A percentile compares a stretch with the other conserved stretches of the same genome.
Conservation (phyloP, 2,329 filamentous ascomycete species). For the Penicillium sp. region DNA sequence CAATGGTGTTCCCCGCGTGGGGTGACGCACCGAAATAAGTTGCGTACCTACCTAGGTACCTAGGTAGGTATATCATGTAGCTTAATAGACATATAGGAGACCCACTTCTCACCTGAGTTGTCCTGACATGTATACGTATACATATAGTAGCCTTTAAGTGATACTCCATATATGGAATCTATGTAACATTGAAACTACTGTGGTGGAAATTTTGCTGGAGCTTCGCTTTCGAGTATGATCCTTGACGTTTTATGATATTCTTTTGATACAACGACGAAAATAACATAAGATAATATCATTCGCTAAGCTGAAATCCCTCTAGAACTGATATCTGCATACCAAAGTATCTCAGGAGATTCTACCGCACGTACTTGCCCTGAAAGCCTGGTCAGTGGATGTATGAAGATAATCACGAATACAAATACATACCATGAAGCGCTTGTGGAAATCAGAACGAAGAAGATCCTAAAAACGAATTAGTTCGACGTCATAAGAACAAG, state of each 20-base stretch:
- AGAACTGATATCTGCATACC: background rate
- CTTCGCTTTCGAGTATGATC: background rate
- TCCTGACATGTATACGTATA: background rate
- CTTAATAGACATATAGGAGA: background rate
- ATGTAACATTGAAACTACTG: background rate
- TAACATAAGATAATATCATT: background rate
- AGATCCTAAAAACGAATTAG: slow-evolving; percentile 54
- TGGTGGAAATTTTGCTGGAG: background rate
- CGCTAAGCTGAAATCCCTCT: background rate
- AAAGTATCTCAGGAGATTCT: background rate
- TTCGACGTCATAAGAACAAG: slow-evolving; percentile 7
- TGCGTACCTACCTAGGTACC: too few species aligned
- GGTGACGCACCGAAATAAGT: slow-evolving; percentile 33
- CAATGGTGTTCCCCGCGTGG: slow-evolving; percentile 49
- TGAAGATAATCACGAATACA: background rate
- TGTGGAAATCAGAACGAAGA: slow-evolving; percentile 91
- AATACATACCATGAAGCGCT: slow-evolving; percentile 71
- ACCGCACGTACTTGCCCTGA: slow-evolving; percentile 6
- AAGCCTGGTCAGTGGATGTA: background rate
- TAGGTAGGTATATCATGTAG: background rate
- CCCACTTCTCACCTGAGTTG: background rate
- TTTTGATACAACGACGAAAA: background rate
- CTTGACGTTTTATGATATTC: background rate
- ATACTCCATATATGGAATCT: background rate
- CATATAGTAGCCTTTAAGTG: background rate